A percentile compares a stretch with the other conserved stretches of the same genome.
phyloP scores from a whole-genome alignment of 257 asterid species.

The Solanum neorickii region DNA sequence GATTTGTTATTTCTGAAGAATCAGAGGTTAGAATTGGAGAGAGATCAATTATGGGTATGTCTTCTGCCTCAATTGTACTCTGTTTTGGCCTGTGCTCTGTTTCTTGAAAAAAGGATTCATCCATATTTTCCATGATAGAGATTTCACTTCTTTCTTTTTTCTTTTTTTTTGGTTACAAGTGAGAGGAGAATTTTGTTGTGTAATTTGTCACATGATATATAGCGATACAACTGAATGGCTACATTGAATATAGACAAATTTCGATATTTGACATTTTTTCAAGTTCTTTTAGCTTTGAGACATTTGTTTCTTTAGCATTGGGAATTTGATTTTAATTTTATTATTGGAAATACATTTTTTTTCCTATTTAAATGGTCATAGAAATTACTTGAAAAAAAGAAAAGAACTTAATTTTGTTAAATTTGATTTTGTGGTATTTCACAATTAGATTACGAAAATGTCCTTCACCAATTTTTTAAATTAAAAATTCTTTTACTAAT shows the following conservation, averaged over 20 bases:
- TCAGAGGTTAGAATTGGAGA: constrained; percentile 14
- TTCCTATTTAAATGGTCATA: too few relatives aligned
- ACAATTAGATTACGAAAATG: too few relatives aligned
- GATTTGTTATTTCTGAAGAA: not conserved
- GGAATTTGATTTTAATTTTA: too few relatives aligned
- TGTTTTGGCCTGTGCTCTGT: constrained; percentile 54
- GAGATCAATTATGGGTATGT: constrained; percentile 59
- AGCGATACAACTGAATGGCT: not conserved
- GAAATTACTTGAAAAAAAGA: too few relatives aligned
- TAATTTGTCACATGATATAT: not conserved
- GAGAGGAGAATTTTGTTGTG: not conserved
- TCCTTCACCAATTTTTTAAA: too few relatives aligned
- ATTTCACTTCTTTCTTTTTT: too few relatives aligned
- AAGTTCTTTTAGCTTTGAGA: not conserved
- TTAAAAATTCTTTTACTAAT: too few relatives aligned
- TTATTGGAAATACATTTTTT: too few relatives aligned
- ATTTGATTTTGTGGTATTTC: too few relatives aligned
- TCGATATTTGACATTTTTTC: not conserved
- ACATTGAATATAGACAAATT: not conserved
- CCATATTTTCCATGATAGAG: constrained; percentile 39
- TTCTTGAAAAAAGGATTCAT: constrained; percentile 43
- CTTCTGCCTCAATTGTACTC: constrained; percentile 20
- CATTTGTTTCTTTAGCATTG: not conserved
- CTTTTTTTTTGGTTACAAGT: not conserved
- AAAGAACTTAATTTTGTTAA: too few relatives aligned